Percentiles rank a stretch among this genome's conserved stretches.
These are phyloP conservation scores for Euphorbia tirucalli DNA, from an alignment of 345 rosid genomes.

Conservation along the genomic window DNA sequence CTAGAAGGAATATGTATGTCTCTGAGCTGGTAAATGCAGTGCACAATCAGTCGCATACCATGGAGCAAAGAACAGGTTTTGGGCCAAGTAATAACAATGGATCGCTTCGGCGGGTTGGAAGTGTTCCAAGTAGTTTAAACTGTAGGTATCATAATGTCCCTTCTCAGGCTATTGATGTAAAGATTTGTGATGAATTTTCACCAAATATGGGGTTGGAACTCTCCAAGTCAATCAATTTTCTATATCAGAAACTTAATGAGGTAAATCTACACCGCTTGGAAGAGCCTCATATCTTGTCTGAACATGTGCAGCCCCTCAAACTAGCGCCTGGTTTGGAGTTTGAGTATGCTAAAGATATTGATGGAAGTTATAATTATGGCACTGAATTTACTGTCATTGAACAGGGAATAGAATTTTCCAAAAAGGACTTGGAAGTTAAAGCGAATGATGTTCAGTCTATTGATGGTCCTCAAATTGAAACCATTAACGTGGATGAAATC, in stretches of 20 bases:
- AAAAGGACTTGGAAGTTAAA: slow-evolving; percentile 25
- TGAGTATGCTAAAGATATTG: slow-evolving; percentile 18
- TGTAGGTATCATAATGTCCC: slow-evolving; percentile 23
- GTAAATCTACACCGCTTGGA: slow-evolving; percentile 31
- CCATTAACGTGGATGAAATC: slow-evolving; percentile 50
- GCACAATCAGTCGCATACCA: slow-evolving; percentile 18
- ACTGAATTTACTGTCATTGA: slow-evolving; percentile 42
- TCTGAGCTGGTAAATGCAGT: slow-evolving; percentile 32
- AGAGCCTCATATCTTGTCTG: slow-evolving; percentile 24
- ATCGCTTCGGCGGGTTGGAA: slow-evolving; percentile 47
- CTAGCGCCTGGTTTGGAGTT: slow-evolving; percentile 19
- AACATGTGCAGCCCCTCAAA: slow-evolving; percentile 26
- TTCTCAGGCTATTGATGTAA: slow-evolving; percentile 39
- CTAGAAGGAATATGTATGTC: slow-evolving; percentile 31
- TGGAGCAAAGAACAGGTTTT: slow-evolving; percentile 17
- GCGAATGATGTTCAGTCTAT: slow-evolving; percentile 23
- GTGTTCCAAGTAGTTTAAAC: slow-evolving; percentile 44
- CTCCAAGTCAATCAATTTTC: slow-evolving; percentile 55
- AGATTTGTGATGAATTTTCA: slow-evolving; percentile 37
- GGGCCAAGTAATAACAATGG: slow-evolving; percentile 18
- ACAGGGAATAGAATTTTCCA: slow-evolving; percentile 47
- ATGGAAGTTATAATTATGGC: slow-evolving; percentile 32
- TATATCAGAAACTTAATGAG: slow-evolving; percentile 61
- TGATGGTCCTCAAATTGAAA: slow-evolving; percentile 43
- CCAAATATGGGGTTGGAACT: slow-evolving; percentile 51